Evolutionary conservation across 192 early-diverging fungal species (phyloP).

Genomic region (Backusella sp.): DNA sequence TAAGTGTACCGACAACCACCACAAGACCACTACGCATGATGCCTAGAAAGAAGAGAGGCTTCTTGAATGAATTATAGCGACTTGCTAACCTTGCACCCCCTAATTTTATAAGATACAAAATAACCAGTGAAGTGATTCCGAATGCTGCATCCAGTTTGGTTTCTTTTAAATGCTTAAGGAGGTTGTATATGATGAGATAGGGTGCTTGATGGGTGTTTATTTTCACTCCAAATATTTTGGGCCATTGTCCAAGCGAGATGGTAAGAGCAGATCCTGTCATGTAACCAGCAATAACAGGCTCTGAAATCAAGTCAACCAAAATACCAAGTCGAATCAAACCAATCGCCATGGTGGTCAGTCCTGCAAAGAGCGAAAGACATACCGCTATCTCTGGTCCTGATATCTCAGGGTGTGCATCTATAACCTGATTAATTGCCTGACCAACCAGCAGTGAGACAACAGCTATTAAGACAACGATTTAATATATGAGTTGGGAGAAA

Average conservation of each 20-base stretch:
- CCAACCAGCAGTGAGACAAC: conserved; percentile 80
- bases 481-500: neutral
- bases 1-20: conserved; percentile 69
- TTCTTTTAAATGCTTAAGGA: conserved; percentile 43
- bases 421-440: conserved; percentile 48
- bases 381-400: conserved; percentile 65
- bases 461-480: conserved; percentile 25
- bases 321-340: conserved; percentile 83
- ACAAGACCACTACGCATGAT: conserved; percentile 74
- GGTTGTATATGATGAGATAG: conserved; percentile 41
- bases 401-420: conserved; percentile 14
- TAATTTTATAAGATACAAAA: conserved; percentile 41
- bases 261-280: conserved; percentile 82
- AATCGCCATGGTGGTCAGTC: conserved; percentile 63
- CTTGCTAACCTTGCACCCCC: conserved; percentile 26
- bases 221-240: conserved; percentile 78
- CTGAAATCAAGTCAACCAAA: conserved; percentile 84
- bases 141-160: conserved; percentile 58
- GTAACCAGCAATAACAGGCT: conserved; percentile 83
- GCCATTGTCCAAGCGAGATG: conserved; percentile 77
- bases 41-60: conserved; percentile 60
- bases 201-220: conserved; percentile 71
- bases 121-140: conserved; percentile 47
- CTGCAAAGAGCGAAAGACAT: conserved; percentile 45
- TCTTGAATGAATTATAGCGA: conserved; percentile 41